These are phyloP conservation scores for Exserohilum turcica DNA, from an alignment of 2,329 filamentous ascomycete genomes.

Conservation along the genomic window DNA sequence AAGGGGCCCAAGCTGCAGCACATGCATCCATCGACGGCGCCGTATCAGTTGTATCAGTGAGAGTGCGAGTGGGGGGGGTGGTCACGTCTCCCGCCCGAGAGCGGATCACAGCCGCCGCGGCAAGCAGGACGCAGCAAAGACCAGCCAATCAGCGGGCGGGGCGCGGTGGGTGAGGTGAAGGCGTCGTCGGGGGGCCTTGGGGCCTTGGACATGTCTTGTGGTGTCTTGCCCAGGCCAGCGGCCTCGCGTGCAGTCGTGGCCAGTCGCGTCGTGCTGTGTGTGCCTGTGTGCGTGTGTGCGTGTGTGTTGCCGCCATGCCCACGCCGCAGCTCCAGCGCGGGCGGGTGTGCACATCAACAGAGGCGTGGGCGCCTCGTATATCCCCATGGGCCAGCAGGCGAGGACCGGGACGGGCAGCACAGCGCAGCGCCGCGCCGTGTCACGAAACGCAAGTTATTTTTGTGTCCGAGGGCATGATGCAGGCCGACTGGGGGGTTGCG, in stretches of 20 bases:
- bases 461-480: constrained; percentile 27
- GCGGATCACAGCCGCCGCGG: constrained; percentile 35
- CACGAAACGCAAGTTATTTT: constrained; percentile 36
- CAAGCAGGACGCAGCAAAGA: not conserved
- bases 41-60: too few species aligned
- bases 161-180: too few species aligned
- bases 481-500: too few species aligned
- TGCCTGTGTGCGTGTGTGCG: too few species aligned
- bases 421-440: constrained; percentile 13
- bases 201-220: too few species aligned
- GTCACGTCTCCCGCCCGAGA: constrained; percentile 20
- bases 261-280: too few species aligned
- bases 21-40: constrained; percentile 8
- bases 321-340: not conserved
- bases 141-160: constrained; percentile 19
- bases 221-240: too few species aligned
- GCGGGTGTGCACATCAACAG: constrained; percentile 10
- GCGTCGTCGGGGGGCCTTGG: too few species aligned
- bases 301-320: not conserved
- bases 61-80: too few species aligned
- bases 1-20: constrained; percentile 18
- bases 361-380: constrained; percentile 1
- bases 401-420: too few species aligned
- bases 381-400: too few species aligned
- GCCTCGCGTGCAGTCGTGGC: too few species aligned